Evolutionary conservation across 1,284 basidiomycete species (phyloP).

Genomic region (Cutaneotrichosporon sp.): DNA sequence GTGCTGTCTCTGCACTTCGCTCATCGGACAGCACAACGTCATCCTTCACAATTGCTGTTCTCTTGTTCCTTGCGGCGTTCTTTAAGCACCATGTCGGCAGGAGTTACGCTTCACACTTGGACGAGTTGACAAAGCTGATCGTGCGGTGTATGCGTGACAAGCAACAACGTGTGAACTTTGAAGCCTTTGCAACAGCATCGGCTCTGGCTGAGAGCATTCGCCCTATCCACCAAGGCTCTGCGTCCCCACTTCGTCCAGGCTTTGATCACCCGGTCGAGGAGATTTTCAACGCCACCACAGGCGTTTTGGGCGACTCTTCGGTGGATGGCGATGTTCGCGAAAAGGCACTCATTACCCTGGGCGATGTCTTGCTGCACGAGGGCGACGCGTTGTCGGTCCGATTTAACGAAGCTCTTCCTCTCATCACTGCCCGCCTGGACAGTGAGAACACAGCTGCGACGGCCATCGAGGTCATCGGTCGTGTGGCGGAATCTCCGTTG

Average conservation of each 20-base stretch:
- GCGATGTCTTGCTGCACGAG: slow-evolving; percentile 78
- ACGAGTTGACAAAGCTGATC: slow-evolving; percentile 64
- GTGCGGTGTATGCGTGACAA: slow-evolving; percentile 60
- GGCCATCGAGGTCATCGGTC: slow-evolving; percentile 50
- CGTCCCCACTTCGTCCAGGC: slow-evolving; percentile 32
- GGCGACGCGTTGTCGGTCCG: slow-evolving; percentile 57
- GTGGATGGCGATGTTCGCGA: slow-evolving; percentile 87
- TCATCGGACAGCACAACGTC: slow-evolving; percentile 61
- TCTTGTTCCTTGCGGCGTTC: slow-evolving; percentile 78
- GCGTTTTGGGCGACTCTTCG: slow-evolving; percentile 67
- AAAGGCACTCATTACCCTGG: slow-evolving; percentile 74
- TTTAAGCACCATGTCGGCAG: slow-evolving; percentile 72
- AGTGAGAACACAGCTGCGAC: slow-evolving; percentile 53
- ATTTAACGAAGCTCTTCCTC: slow-evolving; percentile 51
- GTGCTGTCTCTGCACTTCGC: slow-evolving; percentile 30
- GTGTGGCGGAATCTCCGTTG: slow-evolving; percentile 48
- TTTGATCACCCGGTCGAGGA: slow-evolving; percentile 55
- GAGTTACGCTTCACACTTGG: slow-evolving; percentile 60
- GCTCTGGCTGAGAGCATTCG: slow-evolving; percentile 50
- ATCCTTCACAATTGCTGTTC: slow-evolving; percentile 67
- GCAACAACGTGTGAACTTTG: slow-evolving; percentile 55
- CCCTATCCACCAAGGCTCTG: slow-evolving; percentile 28
- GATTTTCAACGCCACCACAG: slow-evolving; percentile 69
- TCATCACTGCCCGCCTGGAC: slow-evolving; percentile 71
- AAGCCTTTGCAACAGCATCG: slow-evolving; percentile 61